A percentile compares a stretch with the other conserved stretches of the same genome.
These are phyloP conservation scores for Emergomyces orientalis DNA, from an alignment of 2,329 filamentous ascomycete species.

Conservation along the genomic window DNA sequence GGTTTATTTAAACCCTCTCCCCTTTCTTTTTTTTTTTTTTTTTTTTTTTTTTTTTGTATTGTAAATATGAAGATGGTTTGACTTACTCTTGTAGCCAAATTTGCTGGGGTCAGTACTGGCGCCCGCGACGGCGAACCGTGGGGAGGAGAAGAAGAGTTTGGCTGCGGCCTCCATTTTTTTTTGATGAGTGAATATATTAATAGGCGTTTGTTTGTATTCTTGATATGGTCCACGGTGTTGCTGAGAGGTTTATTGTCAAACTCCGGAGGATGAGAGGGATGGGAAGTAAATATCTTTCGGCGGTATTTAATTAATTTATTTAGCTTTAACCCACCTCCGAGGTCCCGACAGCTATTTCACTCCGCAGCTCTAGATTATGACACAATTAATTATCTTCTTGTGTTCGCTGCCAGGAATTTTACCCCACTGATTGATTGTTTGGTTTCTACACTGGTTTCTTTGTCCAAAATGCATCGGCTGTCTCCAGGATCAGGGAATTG, in stretches of 20 bases:
- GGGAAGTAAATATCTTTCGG: background rate
- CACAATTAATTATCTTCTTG: no score
- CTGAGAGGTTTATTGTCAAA: no score
- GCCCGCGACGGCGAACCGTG: slow-evolving; percentile 78
- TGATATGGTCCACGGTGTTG: background rate
- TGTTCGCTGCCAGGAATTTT: no score
- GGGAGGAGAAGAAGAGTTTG: slow-evolving; percentile 68
- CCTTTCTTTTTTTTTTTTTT: no score
- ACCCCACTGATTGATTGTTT: no score
- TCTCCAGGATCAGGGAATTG: no score
- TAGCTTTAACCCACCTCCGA: background rate
- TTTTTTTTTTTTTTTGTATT: background rate
- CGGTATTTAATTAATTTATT: background rate
- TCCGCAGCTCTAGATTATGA: no score
- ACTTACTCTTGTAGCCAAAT: slow-evolving; percentile 75
- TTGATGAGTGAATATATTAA: background rate
- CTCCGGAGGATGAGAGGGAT: background rate
- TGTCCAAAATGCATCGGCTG: no score
- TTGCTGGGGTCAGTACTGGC: slow-evolving; percentile 77
- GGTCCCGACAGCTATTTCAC: background rate
- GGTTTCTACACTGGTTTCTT: no score
- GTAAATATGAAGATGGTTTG: slow-evolving; percentile 3
- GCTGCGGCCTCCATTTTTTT: slow-evolving; percentile 58
- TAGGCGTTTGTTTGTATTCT: background rate
- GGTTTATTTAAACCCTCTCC: no score